These are phyloP conservation scores for Leishmania turanica DNA, from an alignment of 208 protist species.

Conservation along the genomic window DNA sequence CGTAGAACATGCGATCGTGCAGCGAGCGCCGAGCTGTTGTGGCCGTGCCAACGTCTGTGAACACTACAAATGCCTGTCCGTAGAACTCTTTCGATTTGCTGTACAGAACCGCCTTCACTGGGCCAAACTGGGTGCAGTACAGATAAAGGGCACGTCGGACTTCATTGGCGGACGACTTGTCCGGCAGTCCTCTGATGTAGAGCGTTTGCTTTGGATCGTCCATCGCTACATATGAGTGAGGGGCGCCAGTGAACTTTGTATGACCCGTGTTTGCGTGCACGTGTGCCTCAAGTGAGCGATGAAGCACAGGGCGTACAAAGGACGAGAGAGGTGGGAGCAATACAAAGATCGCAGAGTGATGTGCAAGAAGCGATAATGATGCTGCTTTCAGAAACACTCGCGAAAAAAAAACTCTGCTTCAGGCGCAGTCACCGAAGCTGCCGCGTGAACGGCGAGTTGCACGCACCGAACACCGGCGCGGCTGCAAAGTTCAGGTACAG, in stretches of 20 bases:
- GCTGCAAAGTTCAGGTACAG: neutral
- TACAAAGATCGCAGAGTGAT: neutral
- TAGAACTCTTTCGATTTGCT: constrained; percentile 61
- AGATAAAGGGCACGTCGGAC: constrained; percentile 79
- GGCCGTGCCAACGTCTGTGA: constrained; percentile 84
- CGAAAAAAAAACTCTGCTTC: neutral
- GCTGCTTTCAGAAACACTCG: neutral
- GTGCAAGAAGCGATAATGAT: neutral
- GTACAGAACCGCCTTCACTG: constrained; percentile 73
- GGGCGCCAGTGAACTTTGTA: neutral
- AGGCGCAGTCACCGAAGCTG: neutral
- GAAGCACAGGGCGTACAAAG: neutral
- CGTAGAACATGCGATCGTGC: constrained; percentile 77
- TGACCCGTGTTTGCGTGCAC: neutral
- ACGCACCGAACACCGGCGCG: neutral
- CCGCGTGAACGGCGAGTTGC: neutral
- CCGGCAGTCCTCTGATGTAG: constrained; percentile 83
- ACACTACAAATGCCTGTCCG: constrained; percentile 89
- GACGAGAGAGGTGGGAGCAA: neutral
- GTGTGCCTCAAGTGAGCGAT: neutral
- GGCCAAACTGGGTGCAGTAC: constrained; percentile 88
- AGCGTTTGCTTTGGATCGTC: constrained; percentile 85
- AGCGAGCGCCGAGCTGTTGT: constrained; percentile 66
- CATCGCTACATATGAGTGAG: constrained; percentile 28
- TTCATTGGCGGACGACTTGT: constrained; percentile 78